Conservation (phyloP, 768 basidiomycete species). For the Megacollybia marginata region DNA sequence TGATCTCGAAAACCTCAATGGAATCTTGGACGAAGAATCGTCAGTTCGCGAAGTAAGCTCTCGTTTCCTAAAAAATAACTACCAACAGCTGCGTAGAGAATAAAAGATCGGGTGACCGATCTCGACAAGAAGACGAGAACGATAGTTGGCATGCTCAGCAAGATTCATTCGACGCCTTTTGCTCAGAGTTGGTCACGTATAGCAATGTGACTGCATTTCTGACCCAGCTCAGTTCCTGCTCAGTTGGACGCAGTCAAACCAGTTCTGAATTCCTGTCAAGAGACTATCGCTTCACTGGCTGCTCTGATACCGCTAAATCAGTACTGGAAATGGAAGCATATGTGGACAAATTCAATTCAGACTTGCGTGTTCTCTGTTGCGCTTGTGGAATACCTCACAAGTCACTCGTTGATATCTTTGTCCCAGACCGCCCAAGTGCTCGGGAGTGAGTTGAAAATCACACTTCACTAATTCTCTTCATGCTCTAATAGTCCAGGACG, state of each 20-base stretch:
- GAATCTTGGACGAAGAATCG: constrained; percentile 53
- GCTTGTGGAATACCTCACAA: constrained; percentile 57
- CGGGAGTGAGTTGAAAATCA: constrained; percentile 47
- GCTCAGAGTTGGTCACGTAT: constrained; percentile 40
- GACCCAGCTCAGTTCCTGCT: constrained; percentile 39
- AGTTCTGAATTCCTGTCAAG: constrained; percentile 46
- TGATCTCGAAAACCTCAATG: constrained; percentile 51
- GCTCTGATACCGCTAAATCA: constrained; percentile 59
- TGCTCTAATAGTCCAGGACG: constrained; percentile 45
- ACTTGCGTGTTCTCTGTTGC: constrained; percentile 60
- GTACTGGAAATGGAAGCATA: constrained; percentile 80
- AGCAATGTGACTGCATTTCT: constrained; percentile 2
- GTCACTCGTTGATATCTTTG: constrained; percentile 52
- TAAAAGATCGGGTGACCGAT: constrained; percentile 67
- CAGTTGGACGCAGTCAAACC: constrained; percentile 54
- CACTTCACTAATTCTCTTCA: background rate
- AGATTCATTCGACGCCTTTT: constrained; percentile 67
- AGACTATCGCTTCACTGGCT: constrained; percentile 43
- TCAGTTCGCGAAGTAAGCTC: constrained; percentile 54
- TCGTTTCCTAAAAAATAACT: constrained; percentile 1
- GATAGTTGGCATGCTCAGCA: constrained; percentile 71
- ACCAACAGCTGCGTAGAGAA: constrained; percentile 45
- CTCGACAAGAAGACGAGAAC: constrained; percentile 70
- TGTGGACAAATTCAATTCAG: constrained; percentile 70
- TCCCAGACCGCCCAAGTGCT: constrained; percentile 43